These are phyloP conservation scores for Nicotiana benthamiana DNA, from an alignment of 257 asterid genomes.

Conservation along the genomic window DNA sequence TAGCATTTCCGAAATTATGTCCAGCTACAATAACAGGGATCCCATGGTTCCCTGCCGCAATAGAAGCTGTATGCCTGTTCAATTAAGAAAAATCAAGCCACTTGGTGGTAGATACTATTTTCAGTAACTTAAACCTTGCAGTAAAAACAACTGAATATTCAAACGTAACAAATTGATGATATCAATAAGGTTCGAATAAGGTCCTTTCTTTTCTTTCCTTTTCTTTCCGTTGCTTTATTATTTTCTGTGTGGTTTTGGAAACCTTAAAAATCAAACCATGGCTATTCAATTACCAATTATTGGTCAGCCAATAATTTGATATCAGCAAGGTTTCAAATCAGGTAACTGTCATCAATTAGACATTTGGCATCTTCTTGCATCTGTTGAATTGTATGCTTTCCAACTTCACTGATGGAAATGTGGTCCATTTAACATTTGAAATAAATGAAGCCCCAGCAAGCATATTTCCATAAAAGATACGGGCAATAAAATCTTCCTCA, in stretches of 20 bases:
- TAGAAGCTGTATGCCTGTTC: conserved; percentile 91
- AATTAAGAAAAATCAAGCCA: neutral
- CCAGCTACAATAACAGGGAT: conserved; percentile 84
- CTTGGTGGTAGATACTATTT: neutral
- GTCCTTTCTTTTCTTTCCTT: neutral
- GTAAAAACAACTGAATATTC: neutral
- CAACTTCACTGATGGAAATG: neutral
- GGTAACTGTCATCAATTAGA: neutral
- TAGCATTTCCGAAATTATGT: conserved; percentile 89
- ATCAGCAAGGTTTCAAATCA: neutral
- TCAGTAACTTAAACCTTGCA: neutral
- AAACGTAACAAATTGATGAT: neutral
- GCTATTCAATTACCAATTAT: neutral
- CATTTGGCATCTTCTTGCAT: neutral
- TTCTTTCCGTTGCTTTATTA: neutral
- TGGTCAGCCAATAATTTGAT: neutral
- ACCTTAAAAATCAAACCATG: neutral
- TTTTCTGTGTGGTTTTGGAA: neutral
- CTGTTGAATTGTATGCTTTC: neutral
- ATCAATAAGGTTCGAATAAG: neutral
- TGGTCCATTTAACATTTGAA: neutral
- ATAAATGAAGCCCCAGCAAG: neutral
- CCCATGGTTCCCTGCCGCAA: conserved; percentile 96
- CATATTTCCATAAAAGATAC: neutral
- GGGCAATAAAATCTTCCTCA: neutral